Evolutionary conservation across 2,329 filamentous ascomycete species (phyloP).

Genomic region (Colletotrichum sidae): DNA sequence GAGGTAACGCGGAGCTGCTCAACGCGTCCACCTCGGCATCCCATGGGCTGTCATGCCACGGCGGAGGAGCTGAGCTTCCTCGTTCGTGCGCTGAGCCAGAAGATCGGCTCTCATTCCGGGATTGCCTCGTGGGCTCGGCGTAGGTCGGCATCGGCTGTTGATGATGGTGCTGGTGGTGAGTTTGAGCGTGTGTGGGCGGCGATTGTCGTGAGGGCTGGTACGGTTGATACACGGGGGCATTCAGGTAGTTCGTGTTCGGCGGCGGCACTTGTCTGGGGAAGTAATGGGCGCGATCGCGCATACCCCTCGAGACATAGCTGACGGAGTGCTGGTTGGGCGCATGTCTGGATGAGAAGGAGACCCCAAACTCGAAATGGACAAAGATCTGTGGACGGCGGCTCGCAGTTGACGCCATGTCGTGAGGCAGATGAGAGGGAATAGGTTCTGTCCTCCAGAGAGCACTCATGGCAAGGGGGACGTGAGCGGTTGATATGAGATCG

Average conservation of each 20-base stretch:
- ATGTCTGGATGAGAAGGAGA: constrained; percentile 61
- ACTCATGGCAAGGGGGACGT: constrained; percentile 31
- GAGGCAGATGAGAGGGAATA: constrained; percentile 41
- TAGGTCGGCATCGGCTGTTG: constrained; percentile 31
- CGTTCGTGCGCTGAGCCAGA: constrained; percentile 52
- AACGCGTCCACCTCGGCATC: constrained; percentile 50
- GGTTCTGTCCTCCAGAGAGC: constrained; percentile 40
- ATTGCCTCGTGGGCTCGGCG: constrained; percentile 26
- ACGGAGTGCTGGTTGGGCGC: constrained; percentile 56
- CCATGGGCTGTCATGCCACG: constrained; percentile 60
- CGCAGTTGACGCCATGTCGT: constrained; percentile 42
- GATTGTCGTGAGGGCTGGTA: constrained; percentile 35
- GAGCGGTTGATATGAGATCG: constrained; percentile 27
- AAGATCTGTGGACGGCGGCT: constrained; percentile 58
- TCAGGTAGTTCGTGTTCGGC: constrained; percentile 58
- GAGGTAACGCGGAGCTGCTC: constrained; percentile 43
- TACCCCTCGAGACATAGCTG: constrained; percentile 59
- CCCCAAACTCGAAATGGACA: constrained; percentile 63
- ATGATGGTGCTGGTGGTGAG: constrained; percentile 37
- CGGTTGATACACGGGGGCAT: constrained; percentile 10
- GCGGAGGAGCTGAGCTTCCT: constrained; percentile 62
- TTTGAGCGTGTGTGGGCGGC: constrained; percentile 25
- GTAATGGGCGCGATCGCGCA: constrained; percentile 52
- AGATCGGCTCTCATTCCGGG: constrained; percentile 37
- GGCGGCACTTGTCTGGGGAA: constrained; percentile 60